Base-by-base conservation (phyloP, 1,284 basidiomycete genomes). In the Trametes hirsuta region DNA sequence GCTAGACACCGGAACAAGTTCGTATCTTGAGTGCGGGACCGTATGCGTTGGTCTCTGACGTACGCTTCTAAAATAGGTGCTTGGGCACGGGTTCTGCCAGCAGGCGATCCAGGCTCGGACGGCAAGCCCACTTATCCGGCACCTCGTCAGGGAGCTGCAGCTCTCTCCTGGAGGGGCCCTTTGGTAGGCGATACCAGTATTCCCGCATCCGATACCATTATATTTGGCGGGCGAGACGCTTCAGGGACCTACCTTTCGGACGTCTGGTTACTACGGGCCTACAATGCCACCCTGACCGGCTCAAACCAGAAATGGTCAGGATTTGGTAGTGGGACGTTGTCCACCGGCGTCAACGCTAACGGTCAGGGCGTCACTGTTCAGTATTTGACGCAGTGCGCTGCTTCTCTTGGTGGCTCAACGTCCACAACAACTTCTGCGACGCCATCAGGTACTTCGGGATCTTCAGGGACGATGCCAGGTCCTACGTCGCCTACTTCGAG, bases 51-150 rank as follows among this genome's bases (percentile, higher is more conserved):
- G 12, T 12, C n/a, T 30, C 53, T 64, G 39, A 58, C 34, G 18
- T 24, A 36, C 12, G 6, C 10, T 39, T 15, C 4, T 37, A n/a
- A 34, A 40, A 3, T 82, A 30, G 88, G 84, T 12, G 75, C 80
- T n/a, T 93, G 90, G 90, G 84, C 83, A 52, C 82, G 91, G 63
- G 72, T 91, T 21, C 69, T 92, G 40, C 91, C 91, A 40, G 80
- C 90, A 41, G 88, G 88, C 24, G 90, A 92, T 69, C 90, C 90
- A 50, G 82, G 80, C 1, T 67, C 65, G 6, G 75, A 75, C 25
- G 79, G 79, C n/a, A 72, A 62, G n/a, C 63, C 75, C 5, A 68
- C 79, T 24, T 88, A 81, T 67, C 91, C 89, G 4, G 75, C 77
- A 37, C 84, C 88, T 49, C 85, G 91, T 49, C 79, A 87, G 72